Evolutionary conservation across 2,329 filamentous ascomycete genomes (phyloP).

Genomic region (Aphanoascus verrucosus): DNA sequence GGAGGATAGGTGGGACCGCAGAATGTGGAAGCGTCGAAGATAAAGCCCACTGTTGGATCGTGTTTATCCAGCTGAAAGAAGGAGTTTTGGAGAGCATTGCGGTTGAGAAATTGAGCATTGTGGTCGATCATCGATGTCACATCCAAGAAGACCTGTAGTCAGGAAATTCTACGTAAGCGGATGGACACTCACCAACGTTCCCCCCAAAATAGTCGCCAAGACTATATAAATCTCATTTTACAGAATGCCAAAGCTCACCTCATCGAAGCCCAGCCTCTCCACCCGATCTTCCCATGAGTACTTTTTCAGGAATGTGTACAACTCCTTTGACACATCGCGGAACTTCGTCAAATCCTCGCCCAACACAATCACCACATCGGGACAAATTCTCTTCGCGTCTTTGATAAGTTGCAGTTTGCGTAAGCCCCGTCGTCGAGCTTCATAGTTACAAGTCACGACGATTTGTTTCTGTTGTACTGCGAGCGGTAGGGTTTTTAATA

Average conservation of each 20-base stretch:
- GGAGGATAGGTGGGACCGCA: slow-evolving; percentile 53
- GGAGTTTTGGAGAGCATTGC: slow-evolving; percentile 50
- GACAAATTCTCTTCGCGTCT: slow-evolving; percentile 69
- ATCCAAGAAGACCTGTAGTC: slow-evolving; percentile 54
- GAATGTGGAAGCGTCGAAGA: slow-evolving; percentile 59
- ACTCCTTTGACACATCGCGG: slow-evolving; percentile 69
- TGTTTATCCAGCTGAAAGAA: slow-evolving; percentile 67
- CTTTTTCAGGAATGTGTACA: slow-evolving; percentile 61
- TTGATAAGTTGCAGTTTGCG: slow-evolving; percentile 74
- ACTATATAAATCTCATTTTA: no score
- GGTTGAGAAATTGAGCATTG: slow-evolving; percentile 63
- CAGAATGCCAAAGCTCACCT: slow-evolving; percentile 44
- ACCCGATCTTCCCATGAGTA: slow-evolving; percentile 69
- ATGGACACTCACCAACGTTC: neutral
- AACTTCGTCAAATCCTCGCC: slow-evolving; percentile 82
- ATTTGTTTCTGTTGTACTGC: slow-evolving; percentile 91
- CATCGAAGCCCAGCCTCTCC: slow-evolving; percentile 81
- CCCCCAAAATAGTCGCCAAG: slow-evolving; percentile 5
- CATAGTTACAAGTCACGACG: slow-evolving; percentile 87
- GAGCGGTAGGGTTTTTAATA: slow-evolving; percentile 60
- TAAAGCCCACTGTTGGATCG: slow-evolving; percentile 71
- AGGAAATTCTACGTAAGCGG: neutral
- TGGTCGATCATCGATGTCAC: slow-evolving; percentile 78
- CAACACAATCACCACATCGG: slow-evolving; percentile 72
- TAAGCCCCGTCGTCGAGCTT: slow-evolving; percentile 56